phyloP scores from a whole-genome alignment of 202 grass and related monocot genomes.

The Carex arenaria region DNA sequence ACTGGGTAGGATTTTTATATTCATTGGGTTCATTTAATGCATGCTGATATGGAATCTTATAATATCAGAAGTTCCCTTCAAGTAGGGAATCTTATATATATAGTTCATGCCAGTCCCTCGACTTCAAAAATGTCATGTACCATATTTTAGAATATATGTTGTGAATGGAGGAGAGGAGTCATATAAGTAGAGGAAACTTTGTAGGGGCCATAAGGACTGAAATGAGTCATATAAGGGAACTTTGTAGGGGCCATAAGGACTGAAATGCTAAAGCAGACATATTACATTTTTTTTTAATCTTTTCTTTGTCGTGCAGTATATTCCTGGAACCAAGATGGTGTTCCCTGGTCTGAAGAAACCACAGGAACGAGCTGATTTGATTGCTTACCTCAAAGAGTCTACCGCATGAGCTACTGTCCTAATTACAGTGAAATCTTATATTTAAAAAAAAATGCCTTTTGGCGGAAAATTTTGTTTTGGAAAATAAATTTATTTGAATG shows the following conservation, averaged over 20 bases:
- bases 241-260: no score
- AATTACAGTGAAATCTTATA: constrained; percentile 16
- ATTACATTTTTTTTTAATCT: not conserved
- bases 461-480: constrained; percentile 18
- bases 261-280: not conserved
- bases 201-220: not conserved
- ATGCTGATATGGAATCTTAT: not conserved
- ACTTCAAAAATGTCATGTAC: not conserved
- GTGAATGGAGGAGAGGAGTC: not conserved
- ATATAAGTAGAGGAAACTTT: not conserved
- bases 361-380: constrained; percentile 73
- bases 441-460: constrained; percentile 4
- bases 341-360: constrained; percentile 91
- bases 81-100: not conserved
- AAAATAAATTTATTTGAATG: constrained; percentile 17
- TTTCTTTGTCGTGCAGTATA: constrained; percentile 51
- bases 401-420: constrained; percentile 19
- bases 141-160: not conserved
- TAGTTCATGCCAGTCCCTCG: not conserved
- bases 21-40: not conserved
- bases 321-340: constrained; percentile 89
- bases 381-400: constrained; percentile 62
- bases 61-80: not conserved
- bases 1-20: not conserved
- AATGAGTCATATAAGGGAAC: not conserved